phyloP scores from a whole-genome alignment of 225 moss, liverwort and hornwort species.

The Rhytidiadelphus loreus region DNA sequence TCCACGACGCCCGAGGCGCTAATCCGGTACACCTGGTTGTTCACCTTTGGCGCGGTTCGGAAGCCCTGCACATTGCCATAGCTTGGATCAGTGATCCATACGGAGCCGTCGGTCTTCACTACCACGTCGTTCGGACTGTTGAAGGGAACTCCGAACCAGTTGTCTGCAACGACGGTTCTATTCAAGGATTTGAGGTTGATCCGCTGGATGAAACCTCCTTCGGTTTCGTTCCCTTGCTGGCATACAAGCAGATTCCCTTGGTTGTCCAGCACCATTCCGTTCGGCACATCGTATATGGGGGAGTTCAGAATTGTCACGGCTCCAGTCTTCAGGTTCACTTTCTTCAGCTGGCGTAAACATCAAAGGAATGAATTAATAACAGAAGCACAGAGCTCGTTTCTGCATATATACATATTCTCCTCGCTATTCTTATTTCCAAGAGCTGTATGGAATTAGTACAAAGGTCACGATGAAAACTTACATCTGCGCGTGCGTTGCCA shows the following conservation, averaged over 20 bases:
- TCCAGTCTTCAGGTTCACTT: constrained; percentile 24
- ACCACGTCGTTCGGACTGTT: constrained; percentile 61
- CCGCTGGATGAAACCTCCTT: constrained; percentile 29
- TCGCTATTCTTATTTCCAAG: background rate
- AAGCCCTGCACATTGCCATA: constrained; percentile 53
- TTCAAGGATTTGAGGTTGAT: constrained; percentile 17
- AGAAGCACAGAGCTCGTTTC: background rate
- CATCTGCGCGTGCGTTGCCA: background rate
- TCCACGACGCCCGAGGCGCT: constrained; percentile 22
- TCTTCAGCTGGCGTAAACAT: constrained; percentile 20
- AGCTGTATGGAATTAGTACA: background rate
- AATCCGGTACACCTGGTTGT: constrained; percentile 48
- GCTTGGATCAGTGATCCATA: constrained; percentile 63
- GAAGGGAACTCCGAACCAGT: constrained; percentile 57
- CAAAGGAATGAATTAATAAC: background rate
- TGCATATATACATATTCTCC: background rate
- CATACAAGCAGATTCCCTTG: constrained; percentile 41
- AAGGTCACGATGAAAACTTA: background rate
- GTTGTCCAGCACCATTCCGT: constrained; percentile 45
- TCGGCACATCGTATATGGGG: constrained; percentile 12
- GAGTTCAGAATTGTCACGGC: background rate
- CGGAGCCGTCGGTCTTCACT: constrained; percentile 40
- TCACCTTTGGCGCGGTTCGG: constrained; percentile 13
- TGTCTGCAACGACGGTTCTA: constrained; percentile 33
- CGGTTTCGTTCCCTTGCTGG: constrained; percentile 26